Base-by-base conservation (phyloP, 2,329 filamentous ascomycete genomes). In the Colletotrichum sp. region DNA sequence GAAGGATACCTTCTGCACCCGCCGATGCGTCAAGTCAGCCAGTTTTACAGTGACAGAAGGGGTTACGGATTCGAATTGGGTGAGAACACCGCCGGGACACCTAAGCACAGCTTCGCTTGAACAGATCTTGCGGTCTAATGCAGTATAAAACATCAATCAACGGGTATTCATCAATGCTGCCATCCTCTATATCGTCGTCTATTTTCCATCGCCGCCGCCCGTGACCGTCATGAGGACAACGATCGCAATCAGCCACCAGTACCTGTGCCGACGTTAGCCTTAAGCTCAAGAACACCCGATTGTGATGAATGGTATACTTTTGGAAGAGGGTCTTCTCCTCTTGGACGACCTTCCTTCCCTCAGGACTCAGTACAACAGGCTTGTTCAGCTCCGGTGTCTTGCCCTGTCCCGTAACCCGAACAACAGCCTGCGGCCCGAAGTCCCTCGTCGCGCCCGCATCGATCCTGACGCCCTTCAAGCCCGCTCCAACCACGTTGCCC, bases 251-350 rank as follows among this genome's bases (percentile, higher is more conserved):
- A 92, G 82, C 92, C 92, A 94, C 92, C 92, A 94, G 82, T 94
- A 94, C 83, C 91, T 93, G 78, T 67, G 71, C 52, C 30, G 63
- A 72, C 28, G 81, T 87, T 83, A 89, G 86, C 81, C 57, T 18
- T 16, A 26, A 68, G 21, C 34, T 39, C 21, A 14, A 61, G 32
- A 61, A 30, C 6, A 13, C 8, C 16, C 21, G 26, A 26, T 24
- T 9, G 55, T 59, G 24, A 60, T 8, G 63, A 34, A 6, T 24
- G 60, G 87, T 89, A 80, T 87, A 93, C 92, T 93, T 94, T 84
- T 94, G 92, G 72, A 94, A 82, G 77, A 94, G 88, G 3, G 90
- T 88, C 89, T 93, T 94, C 85, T 94, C 91, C 81, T 89, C 88
- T 77, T 87, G 86, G 71, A 85, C 89, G 57, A 89, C 88, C 82